Conservation (phyloP, 192 early-diverging fungal species). For the Helicostylum pulchrum region DNA sequence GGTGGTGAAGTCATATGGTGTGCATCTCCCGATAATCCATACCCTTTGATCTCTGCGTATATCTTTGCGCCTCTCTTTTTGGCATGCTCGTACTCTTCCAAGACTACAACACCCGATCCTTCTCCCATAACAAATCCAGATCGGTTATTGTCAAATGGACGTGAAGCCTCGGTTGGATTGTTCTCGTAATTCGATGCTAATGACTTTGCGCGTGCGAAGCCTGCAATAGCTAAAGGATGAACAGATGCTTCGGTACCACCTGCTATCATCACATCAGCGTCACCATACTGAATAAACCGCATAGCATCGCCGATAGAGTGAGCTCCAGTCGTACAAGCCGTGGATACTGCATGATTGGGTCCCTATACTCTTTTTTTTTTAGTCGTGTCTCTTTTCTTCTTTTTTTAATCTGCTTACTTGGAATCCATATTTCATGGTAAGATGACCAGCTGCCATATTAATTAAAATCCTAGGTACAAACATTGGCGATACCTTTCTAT, state of each 20-base stretch:
- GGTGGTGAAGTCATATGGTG: slow-evolving; percentile 95
- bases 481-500: slow-evolving; percentile 79
- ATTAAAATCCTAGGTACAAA: slow-evolving; percentile 88
- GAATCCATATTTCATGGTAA: slow-evolving; percentile 85
- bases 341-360: slow-evolving; percentile 89
- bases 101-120: slow-evolving; percentile 81
- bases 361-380: slow-evolving; percentile 46
- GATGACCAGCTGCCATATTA: slow-evolving; percentile 94
- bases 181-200: slow-evolving; percentile 82
- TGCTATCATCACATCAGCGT: slow-evolving; percentile 94
- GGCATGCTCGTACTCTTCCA: slow-evolving; percentile 91
- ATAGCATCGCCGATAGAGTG: slow-evolving; percentile 93
- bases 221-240: slow-evolving; percentile 83
- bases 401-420: slow-evolving; percentile 34
- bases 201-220: slow-evolving; percentile 84
- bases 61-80: slow-evolving; percentile 78
- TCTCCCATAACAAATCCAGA: slow-evolving; percentile 95
- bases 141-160: slow-evolving; percentile 86
- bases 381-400: not conserved
- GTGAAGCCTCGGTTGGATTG: slow-evolving; percentile 69
- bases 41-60: slow-evolving; percentile 87
- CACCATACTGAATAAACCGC: slow-evolving; percentile 88
- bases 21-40: slow-evolving; percentile 89
- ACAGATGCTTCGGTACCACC: slow-evolving; percentile 87
- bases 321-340: slow-evolving; percentile 95